A percentile compares a stretch with the other conserved stretches of the same genome.
Conservation (phyloP, 2,329 filamentous ascomycete genomes). For the Metarhizium guizhouense region DNA sequence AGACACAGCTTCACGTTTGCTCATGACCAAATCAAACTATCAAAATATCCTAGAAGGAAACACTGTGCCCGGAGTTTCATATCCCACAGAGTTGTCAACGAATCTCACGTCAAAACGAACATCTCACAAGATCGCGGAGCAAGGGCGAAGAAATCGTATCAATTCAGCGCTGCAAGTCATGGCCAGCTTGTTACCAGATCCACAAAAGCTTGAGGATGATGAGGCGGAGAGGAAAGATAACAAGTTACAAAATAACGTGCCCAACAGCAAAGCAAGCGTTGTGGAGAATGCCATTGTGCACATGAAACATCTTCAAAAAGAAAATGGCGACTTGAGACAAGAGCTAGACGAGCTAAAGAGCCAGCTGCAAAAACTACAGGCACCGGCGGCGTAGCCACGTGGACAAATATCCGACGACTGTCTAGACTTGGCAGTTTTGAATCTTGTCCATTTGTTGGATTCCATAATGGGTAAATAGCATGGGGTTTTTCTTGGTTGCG, state of each 20-base stretch:
- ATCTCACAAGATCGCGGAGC: conserved; percentile 95
- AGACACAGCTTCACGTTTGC: conserved; percentile 59
- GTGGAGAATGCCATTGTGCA: conserved; percentile 97
- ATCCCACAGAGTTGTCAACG: conserved; percentile 83
- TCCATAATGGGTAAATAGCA: neutral
- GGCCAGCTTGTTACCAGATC: conserved; percentile 68
- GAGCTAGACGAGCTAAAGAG: conserved; percentile 35
- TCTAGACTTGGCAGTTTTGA: neutral
- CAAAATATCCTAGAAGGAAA: conserved; percentile 95
- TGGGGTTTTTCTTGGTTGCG: neutral
- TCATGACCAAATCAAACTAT: conserved; percentile 95
- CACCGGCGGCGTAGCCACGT: neutral
- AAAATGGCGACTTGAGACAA: conserved; percentile 59
- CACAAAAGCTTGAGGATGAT: conserved; percentile 30
- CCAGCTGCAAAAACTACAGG: conserved; percentile 17
- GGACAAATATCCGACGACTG: neutral
- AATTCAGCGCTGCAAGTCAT: conserved; percentile 91
- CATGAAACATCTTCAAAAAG: conserved; percentile 74
- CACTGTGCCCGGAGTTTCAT: conserved; percentile 78
- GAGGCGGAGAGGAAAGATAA: conserved; percentile 39
- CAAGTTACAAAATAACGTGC: conserved; percentile 39
- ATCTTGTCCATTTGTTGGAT: neutral
- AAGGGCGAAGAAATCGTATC: conserved; percentile 89
- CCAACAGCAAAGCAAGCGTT: conserved; percentile 89
- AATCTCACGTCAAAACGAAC: conserved; percentile 94